Evolutionary conservation across 345 rosid genomes (phyloP).

Genomic region (Rhodomyrtus tomentosa): DNA sequence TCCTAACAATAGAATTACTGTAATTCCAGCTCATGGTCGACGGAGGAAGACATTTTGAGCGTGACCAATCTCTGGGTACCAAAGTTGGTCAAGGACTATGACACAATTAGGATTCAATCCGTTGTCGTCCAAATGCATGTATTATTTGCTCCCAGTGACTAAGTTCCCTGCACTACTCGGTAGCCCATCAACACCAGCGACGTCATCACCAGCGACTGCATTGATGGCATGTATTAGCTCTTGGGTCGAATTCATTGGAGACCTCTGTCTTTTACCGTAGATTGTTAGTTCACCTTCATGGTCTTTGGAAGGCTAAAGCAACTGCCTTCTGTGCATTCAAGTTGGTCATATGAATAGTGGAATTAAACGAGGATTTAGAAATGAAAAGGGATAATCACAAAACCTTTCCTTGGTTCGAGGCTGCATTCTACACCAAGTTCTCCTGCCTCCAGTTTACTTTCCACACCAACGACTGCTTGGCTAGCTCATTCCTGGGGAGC

Average conservation of each 20-base stretch:
- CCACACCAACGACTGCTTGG: background rate
- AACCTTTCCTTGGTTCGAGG: background rate
- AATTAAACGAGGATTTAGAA: background rate
- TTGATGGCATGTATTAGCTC: background rate
- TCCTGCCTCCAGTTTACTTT: background rate
- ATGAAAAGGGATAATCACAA: background rate
- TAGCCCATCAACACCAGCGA: background rate
- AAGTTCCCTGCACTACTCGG: background rate
- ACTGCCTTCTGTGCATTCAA: background rate
- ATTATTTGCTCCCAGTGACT: background rate
- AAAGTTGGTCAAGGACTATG: background rate
- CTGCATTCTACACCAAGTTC: background rate
- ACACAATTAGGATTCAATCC: background rate
- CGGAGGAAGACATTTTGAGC: background rate
- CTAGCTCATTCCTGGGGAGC: background rate
- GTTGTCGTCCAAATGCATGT: background rate
- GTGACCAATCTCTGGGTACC: background rate
- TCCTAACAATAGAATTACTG: background rate
- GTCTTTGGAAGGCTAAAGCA: background rate
- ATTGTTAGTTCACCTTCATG: background rate
- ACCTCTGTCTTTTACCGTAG: background rate
- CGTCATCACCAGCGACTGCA: background rate
- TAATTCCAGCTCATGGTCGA: background rate
- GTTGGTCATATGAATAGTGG: background rate
- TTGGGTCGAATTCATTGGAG: background rate